Percentiles rank a stretch among this genome's conserved stretches.
phyloP scores from a whole-genome alignment of 495 filamentous ascomycete species.

The Trichocladium uniseriatum region DNA sequence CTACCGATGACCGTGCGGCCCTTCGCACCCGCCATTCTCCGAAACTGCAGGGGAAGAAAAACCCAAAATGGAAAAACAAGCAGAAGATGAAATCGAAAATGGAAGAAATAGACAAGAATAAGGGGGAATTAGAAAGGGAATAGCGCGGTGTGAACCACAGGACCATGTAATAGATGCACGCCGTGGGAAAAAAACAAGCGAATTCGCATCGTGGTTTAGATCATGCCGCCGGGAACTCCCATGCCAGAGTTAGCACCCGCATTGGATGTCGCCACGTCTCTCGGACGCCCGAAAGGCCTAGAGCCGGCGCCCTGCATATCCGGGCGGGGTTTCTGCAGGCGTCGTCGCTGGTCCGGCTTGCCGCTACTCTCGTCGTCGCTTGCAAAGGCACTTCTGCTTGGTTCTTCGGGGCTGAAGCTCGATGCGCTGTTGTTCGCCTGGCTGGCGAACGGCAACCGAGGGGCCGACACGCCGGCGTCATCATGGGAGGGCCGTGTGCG shows the following conservation, averaged over 20 bases:
- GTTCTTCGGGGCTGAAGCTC: conserved; percentile 23
- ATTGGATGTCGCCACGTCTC: conserved; percentile 21
- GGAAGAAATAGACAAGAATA: conserved; percentile 3
- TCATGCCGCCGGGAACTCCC: conserved; percentile 37
- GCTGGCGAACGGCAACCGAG: conserved; percentile 16
- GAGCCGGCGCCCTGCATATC: conserved; percentile 37
- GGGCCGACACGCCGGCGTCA: conserved; percentile 28
- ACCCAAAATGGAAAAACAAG: conserved; percentile 16
- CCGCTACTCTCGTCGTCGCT: conserved; percentile 42
- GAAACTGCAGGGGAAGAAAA: conserved; percentile 7
- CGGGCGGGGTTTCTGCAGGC: conserved; percentile 40
- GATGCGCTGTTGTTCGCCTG: conserved; percentile 15
- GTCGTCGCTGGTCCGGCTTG: conserved; percentile 30
- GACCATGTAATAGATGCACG: no score
- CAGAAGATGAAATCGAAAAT: conserved; percentile 20
- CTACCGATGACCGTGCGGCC: not conserved
- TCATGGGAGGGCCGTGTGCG: conserved; percentile 46
- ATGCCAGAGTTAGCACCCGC: conserved; percentile 16
- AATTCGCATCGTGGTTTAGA: conserved; percentile 17
- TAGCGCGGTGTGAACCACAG: no score
- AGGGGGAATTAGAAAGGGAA: conserved; percentile 11
- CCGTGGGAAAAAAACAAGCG: not conserved
- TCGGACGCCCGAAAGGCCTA: conserved; percentile 33
- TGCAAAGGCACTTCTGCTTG: conserved; percentile 28
- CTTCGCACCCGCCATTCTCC: not conserved